These are phyloP conservation scores for Geranium incanum DNA, from an alignment of 441 rosid species.

Conservation along the genomic window DNA sequence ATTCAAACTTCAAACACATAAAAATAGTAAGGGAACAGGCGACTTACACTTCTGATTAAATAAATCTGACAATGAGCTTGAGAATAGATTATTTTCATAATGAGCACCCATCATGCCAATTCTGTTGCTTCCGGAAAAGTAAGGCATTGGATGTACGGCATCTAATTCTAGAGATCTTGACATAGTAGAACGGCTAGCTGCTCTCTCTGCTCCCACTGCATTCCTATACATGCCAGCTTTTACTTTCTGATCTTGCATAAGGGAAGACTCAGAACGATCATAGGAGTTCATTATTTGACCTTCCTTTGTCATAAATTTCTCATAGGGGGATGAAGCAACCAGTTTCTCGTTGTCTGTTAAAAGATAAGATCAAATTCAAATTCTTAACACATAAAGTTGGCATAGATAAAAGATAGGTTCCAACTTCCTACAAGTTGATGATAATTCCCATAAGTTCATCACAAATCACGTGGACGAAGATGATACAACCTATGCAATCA, in stretches of 20 bases:
- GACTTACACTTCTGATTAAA: slow-evolving; percentile 44
- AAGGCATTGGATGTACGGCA: slow-evolving; percentile 22
- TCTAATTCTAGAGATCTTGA: slow-evolving; percentile 26
- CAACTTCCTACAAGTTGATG: too few species aligned
- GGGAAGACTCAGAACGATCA: not conserved
- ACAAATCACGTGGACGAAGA: too few species aligned
- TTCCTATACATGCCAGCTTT: slow-evolving; percentile 22
- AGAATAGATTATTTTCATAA: slow-evolving; percentile 52
- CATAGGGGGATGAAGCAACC: slow-evolving; percentile 11
- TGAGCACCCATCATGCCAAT: slow-evolving; percentile 29
- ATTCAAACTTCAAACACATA: not conserved
- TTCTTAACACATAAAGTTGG: slow-evolving; percentile 6
- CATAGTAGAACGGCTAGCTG: slow-evolving; percentile 26
- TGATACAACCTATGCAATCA: too few species aligned
- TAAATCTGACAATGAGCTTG: slow-evolving; percentile 53
- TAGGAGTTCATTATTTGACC: slow-evolving; percentile 9
- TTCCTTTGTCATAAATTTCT: not conserved
- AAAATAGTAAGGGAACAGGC: not conserved
- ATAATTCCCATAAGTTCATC: too few species aligned
- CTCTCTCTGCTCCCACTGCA: slow-evolving; percentile 34
- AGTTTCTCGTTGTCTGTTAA: slow-evolving; percentile 33
- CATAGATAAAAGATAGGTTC: not conserved
- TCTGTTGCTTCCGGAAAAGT: slow-evolving; percentile 26
- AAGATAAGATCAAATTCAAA: slow-evolving; percentile 17
- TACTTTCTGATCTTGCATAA: slow-evolving; percentile 7